Conservation (phyloP, 331 rosid species). For the Malus hybrid region DNA sequence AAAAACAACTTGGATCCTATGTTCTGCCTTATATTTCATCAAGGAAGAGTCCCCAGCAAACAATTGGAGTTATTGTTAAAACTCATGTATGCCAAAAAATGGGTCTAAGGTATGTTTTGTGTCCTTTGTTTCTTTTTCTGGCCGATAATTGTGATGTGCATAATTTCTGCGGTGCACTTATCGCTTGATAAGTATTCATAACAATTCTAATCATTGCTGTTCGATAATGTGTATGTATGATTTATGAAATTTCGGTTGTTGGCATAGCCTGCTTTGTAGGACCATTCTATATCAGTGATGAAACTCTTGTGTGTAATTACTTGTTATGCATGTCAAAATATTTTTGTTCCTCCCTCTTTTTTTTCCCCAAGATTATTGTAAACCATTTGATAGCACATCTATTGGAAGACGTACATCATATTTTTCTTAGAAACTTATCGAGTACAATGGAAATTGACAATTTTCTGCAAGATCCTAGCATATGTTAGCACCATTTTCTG, state of each 20-base stretch:
- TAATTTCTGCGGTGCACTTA: neutral
- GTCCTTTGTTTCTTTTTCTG: neutral
- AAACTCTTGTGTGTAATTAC: neutral
- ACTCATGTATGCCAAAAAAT: constrained; percentile 51
- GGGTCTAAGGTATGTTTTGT: constrained; percentile 57
- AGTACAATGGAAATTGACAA: neutral
- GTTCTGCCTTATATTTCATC: constrained; percentile 78
- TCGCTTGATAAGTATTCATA: neutral
- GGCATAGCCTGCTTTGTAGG: neutral
- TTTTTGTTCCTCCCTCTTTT: neutral
- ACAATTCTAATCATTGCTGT: neutral
- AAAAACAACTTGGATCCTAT: constrained; percentile 86
- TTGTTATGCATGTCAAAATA: neutral
- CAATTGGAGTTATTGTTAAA: constrained; percentile 74
- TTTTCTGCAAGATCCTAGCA: neutral
- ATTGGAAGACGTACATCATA: neutral
- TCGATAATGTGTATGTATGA: neutral
- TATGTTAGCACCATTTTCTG: neutral
- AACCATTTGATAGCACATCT: neutral
- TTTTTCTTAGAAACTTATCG: neutral
- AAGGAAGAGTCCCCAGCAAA: constrained; percentile 94
- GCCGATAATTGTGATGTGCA: neutral
- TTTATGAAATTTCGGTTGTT: neutral
- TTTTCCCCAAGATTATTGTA: neutral
- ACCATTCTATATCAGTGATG: neutral